Percentiles rank a stretch among this genome's conserved stretches.
phyloP scores from a whole-genome alignment of 2,329 filamentous ascomycete species.

The Diaporthe eres region DNA sequence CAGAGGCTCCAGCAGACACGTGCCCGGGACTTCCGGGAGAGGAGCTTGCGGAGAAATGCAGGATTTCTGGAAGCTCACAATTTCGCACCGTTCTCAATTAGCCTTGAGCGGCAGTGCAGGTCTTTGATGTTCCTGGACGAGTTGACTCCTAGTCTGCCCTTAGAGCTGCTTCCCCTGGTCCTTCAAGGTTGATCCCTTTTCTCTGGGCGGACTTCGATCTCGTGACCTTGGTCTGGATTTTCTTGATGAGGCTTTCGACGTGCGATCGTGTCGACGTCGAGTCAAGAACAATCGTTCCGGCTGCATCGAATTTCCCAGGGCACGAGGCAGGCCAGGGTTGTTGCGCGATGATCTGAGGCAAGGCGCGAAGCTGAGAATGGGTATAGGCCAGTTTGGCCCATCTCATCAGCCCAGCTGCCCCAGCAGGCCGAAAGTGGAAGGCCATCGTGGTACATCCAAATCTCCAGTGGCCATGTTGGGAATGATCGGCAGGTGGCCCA shows the following conservation, averaged over 20 bases:
- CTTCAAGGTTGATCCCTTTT: constrained; percentile 17
- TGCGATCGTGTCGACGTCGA: constrained; percentile 3
- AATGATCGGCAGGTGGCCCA: constrained; percentile 34
- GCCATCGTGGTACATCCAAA: constrained; percentile 34
- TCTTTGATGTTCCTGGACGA: constrained; percentile 11
- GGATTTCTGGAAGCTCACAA: constrained; percentile 31
- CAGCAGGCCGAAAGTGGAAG: constrained; percentile 28
- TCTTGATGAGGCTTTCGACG: not conserved
- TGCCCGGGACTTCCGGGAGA: constrained; percentile 35
- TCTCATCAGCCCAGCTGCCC: constrained; percentile 18
- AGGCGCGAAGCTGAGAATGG: constrained; percentile 31
- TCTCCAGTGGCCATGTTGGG: constrained; percentile 30
- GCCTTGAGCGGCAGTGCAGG: constrained; percentile 9
- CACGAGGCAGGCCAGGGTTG: not conserved
- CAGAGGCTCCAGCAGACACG: constrained; percentile 33
- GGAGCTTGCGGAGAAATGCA: constrained; percentile 29
- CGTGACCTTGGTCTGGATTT: constrained; percentile 14
- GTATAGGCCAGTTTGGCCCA: not conserved
- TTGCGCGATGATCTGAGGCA: constrained; percentile 17
- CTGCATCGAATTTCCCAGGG: constrained; percentile 30
- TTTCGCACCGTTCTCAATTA: constrained; percentile 18
- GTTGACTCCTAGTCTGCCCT: not conserved
- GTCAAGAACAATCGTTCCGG: not conserved
- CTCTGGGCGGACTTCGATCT: not conserved
- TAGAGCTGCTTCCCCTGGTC: constrained; percentile 1